Conservation (phyloP, 306 rosid genomes). For the Cicer pinnatifidum region DNA sequence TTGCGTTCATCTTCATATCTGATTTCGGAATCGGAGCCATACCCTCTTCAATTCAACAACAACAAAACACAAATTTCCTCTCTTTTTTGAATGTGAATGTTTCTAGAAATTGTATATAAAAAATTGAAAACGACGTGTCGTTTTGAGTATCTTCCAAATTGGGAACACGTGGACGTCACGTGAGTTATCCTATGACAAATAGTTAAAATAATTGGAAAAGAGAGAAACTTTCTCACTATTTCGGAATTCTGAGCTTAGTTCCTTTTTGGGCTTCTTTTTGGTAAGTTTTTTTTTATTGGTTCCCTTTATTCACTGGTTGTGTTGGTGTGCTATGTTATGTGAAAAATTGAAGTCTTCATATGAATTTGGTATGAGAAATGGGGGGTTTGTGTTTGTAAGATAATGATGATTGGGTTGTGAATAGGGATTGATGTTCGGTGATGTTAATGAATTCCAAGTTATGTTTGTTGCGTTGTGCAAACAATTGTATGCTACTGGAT, state of each 20-base stretch:
- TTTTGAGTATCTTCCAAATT: not conserved
- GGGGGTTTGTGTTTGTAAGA: constrained; percentile 25
- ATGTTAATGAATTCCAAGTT: constrained; percentile 58
- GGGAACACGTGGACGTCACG: constrained; percentile 10
- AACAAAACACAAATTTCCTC: not conserved
- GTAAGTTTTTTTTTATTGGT: not conserved
- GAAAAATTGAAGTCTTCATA: constrained; percentile 4
- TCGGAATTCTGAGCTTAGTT: constrained; percentile 18
- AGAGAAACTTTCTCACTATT: constrained; percentile 6
- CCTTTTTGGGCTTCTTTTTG: not conserved
- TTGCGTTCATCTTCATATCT: constrained; percentile 68
- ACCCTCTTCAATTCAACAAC: constrained; percentile 41
- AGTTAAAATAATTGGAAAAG: not conserved
- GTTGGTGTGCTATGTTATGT: not conserved
- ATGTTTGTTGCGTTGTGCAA: constrained; percentile 49
- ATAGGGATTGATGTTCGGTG: constrained; percentile 48
- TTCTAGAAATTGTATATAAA: not conserved
- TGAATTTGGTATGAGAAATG: not conserved
- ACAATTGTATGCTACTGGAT: constrained; percentile 58
- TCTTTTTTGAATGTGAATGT: not conserved
- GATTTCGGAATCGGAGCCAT: constrained; percentile 48
- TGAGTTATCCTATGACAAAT: not conserved
- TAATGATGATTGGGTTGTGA: constrained; percentile 47
- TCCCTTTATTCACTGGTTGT: not conserved
- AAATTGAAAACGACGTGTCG: constrained; percentile 40